Base-by-base conservation (phyloP, 768 basidiomycete genomes). In the Flagelloscypha sp. region DNA sequence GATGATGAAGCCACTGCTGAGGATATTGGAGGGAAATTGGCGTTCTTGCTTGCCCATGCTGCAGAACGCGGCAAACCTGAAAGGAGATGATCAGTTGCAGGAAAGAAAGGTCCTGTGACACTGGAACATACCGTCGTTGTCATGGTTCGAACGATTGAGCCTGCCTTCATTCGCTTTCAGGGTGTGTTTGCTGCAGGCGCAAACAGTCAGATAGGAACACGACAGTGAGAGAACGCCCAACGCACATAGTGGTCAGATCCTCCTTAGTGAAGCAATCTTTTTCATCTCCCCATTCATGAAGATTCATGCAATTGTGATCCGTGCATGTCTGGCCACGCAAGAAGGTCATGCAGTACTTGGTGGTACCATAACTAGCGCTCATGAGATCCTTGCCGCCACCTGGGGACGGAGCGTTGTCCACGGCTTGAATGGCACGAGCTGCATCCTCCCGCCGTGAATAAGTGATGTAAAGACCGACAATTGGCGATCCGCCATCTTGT, bases 271-370 rank as follows among this genome's bases (percentile, higher is more conserved):
- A 93, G 50, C 88, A 93, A 57, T 99, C 95, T 37, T 89, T 85
- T 59, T 98, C 94, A 42, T 97, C 95, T 22, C 93, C 95, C 88
- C 90, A 95, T 56, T 98, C 95, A 54, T 99, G 95, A 28, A 93
- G 63, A 55, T 87, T 85, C 79, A 93, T 83, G 59, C 95, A 99
- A 45, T 74, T 79, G 48, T 85, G 82, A 49, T 89, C 89, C 39
- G 79, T 72, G 58, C 95, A 99, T 41, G 70, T 70, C 23, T 74
- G 70, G 13, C 87, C 79, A 27, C 93, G 84, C 42, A 99, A 72
- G 56, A 95, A 98, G 3, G 80, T 70, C 77, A 97, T 92, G 61
- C 95, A 99, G 51, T 99, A 99, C 57, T 95, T 88, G 21, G 94
- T 94, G 11, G 93, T 98, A 18, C 95, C 95, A 55, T 88, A 82